Evolutionary conservation across 495 filamentous ascomycete species (phyloP).

Genomic region (Chaetomium tenue): DNA sequence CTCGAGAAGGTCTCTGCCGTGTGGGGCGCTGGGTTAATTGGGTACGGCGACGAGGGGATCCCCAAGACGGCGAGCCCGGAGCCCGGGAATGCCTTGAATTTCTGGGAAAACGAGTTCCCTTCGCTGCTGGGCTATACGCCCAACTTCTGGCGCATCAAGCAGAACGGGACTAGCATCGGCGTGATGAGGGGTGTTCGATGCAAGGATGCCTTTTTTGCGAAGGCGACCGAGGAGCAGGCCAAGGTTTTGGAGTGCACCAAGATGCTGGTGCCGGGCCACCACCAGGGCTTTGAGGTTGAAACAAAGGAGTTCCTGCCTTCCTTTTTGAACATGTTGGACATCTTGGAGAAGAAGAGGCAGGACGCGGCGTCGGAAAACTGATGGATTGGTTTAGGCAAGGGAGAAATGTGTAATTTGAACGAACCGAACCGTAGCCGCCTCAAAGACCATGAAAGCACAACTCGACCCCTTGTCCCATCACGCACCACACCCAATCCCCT

Average conservation of each 20-base stretch:
- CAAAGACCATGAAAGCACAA: too few relatives aligned
- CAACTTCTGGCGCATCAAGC: constrained; percentile 26
- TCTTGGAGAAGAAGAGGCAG: constrained; percentile 12
- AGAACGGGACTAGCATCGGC: constrained; percentile 27
- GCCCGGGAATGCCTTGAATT: constrained; percentile 24
- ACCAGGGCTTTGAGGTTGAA: constrained; percentile 33
- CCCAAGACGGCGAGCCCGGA: constrained; percentile 12
- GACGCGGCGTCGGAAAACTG: neutral
- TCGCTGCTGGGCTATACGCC: constrained; percentile 23
- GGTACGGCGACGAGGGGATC: constrained; percentile 26
- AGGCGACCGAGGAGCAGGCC: constrained; percentile 27
- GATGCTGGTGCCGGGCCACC: constrained; percentile 31
- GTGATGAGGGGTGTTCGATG: constrained; percentile 27
- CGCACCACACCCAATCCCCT: too few relatives aligned
- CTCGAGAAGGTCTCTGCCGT: constrained; percentile 9
- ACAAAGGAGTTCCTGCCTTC: constrained; percentile 27
- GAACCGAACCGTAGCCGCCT: too few relatives aligned
- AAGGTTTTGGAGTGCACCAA: constrained; percentile 25
- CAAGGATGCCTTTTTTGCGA: constrained; percentile 32
- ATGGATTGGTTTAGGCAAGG: too few relatives aligned
- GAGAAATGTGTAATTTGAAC: too few relatives aligned
- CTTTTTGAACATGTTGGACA: constrained; percentile 23
- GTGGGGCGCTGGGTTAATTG: constrained; percentile 23
- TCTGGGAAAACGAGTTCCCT: constrained; percentile 33
- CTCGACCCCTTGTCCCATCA: too few relatives aligned